Base-by-base conservation (phyloP, 805 yeast genomes). In the Naumovozyma baii region DNA sequence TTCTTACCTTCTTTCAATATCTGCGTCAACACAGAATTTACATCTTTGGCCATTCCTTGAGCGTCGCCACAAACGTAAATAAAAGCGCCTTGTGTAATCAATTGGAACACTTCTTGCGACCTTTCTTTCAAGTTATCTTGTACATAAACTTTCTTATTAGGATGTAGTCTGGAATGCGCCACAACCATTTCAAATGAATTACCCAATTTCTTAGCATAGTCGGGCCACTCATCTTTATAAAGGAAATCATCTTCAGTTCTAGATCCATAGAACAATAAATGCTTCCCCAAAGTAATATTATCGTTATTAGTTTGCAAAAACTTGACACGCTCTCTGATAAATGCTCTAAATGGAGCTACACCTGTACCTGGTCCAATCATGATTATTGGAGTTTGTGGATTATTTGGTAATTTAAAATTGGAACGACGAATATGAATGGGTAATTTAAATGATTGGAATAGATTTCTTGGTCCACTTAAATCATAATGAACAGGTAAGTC, bases 301-400 rank as follows among this genome's bases (percentile, higher is more conserved):
- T 47, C 50, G 2, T 26, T 25, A 25, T 48, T 45, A 33, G 59
- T 61, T 42, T 68, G 68, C n/a, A 65, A 64, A 55, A 67, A 75
- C 33, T 65, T 62, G 13, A 80, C 84, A 52, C 88, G 80, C 60
- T 90, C 98, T 67, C 94, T 79, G 30, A 90, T 64, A 50, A 90
- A 90, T 4, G 95, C 98, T 67, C 98, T 79, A 70, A 92, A 85
- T 45, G 98, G 98, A 7, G 98, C 97, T 39, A 90, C 87, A 61
- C 98, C 98, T 3, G 98, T 92, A 49, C 98, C 98, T 31, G 98
- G 97, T 20, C 98, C 98, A 56, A 90, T 73, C 82, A 88, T 76
- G 53, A 90, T 86, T 18, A 90, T 73, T n/a, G 97, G 96, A 31
- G 82, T 78, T 4, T 74, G 63, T 29, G 95, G 83, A 57, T 85